Percentiles rank a stretch among this genome's conserved stretches.
phyloP scores from a whole-genome alignment of 1,284 basidiomycete species.

The Trichosporon sp. region DNA sequence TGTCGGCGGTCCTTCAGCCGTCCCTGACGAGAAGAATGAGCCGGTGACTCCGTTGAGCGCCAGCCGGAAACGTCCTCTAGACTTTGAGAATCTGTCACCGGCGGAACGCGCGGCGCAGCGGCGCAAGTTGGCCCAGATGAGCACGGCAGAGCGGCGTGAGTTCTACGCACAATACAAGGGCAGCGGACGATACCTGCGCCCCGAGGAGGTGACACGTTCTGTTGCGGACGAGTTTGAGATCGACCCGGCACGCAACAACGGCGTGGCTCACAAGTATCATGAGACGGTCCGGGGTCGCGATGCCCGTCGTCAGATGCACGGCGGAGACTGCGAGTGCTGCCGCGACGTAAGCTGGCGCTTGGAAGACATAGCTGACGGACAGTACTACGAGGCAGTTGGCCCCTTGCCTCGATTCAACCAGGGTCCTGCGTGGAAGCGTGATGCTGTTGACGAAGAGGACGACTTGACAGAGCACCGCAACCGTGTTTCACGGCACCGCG shows the following conservation, averaged over 20 bases:
- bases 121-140: slow-evolving; percentile 26
- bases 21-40: background rate
- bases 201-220: slow-evolving; percentile 45
- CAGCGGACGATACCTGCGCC: slow-evolving; percentile 34
- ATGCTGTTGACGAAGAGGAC: slow-evolving; percentile 11
- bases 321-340: slow-evolving; percentile 77
- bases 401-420: slow-evolving; percentile 61
- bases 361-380: background rate
- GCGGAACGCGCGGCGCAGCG: slow-evolving; percentile 28
- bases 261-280: slow-evolving; percentile 63
- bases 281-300: slow-evolving; percentile 67
- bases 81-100: slow-evolving; percentile 29
- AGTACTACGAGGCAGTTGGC: slow-evolving; percentile 77
- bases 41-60: background rate
- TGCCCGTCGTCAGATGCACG: slow-evolving; percentile 63
- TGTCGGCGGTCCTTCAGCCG: background rate
- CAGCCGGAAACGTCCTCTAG: slow-evolving; percentile 16
- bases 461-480: slow-evolving; percentile 60
- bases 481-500: slow-evolving; percentile 69
- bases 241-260: slow-evolving; percentile 61
- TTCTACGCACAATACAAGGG: slow-evolving; percentile 40
- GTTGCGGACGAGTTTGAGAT: slow-evolving; percentile 66
- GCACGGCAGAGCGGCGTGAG: slow-evolving; percentile 28
- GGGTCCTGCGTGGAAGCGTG: slow-evolving; percentile 59
- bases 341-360: slow-evolving; percentile 57